Conservation (phyloP, 352 stramenopile species). For the Pilasporangium apinafurcum region DNA sequence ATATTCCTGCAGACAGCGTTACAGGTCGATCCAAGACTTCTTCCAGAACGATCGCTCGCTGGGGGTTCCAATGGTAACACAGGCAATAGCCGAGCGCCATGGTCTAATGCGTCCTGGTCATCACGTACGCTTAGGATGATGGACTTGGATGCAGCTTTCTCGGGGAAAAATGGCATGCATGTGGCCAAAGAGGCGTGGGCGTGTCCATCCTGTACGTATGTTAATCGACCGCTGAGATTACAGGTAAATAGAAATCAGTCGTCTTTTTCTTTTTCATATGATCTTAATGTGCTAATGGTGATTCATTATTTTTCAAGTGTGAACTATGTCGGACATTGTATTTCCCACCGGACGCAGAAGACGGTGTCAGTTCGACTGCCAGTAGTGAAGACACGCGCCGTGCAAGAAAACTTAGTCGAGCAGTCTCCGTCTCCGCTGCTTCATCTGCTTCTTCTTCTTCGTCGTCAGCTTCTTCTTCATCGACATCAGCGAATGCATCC, state of each 20-base stretch:
- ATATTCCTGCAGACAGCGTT: conserved; percentile 96
- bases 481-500: conserved; percentile 23
- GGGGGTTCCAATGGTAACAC: conserved; percentile 13
- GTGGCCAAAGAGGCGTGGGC: conserved; percentile 46
- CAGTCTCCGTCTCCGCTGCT: no score
- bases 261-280: background rate
- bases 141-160: conserved; percentile 49
- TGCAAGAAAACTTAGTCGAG: no score
- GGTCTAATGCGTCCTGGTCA: conserved; percentile 26
- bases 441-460: conserved; percentile 26
- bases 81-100: conserved; percentile 34
- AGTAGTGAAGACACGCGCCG: no score
- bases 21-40: conserved; percentile 49
- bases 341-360: conserved; percentile 7
- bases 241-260: conserved; percentile 32
- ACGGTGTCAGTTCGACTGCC: no score
- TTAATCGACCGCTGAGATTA: conserved; percentile 46
- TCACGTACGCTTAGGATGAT: conserved; percentile 42
- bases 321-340: conserved; percentile 43
- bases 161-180: conserved; percentile 26
- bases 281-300: conserved; percentile 3
- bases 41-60: conserved; percentile 21
- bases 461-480: conserved; percentile 25
- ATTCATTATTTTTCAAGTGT: conserved; percentile 14
- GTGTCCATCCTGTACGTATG: conserved; percentile 57